Percentiles rank a stretch among this genome's conserved stretches.
Conservation (phyloP, 768 basidiomycete species). For the Sistotremastrum suecicum region DNA sequence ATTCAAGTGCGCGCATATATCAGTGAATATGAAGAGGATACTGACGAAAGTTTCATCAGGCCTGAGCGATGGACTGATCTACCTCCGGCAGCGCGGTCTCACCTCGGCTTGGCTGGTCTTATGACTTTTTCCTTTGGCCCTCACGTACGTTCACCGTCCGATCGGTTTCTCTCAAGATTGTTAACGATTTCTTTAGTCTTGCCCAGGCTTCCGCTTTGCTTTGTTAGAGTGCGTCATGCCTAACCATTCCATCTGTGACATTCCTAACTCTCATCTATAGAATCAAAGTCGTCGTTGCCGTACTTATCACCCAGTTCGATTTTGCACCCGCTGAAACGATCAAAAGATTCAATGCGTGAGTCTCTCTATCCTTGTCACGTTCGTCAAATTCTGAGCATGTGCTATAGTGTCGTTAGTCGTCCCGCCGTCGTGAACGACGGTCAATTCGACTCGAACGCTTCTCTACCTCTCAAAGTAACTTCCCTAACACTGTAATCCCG, state of each 20-base stretch:
- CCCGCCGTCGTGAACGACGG: too few species aligned
- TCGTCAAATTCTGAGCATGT: too few species aligned
- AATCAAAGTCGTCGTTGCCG: conserved; percentile 35
- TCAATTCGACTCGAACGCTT: too few species aligned
- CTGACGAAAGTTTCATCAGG: conserved; percentile 16
- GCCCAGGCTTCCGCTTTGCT: conserved; percentile 34
- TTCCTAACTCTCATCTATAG: background rate
- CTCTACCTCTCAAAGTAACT: too few species aligned
- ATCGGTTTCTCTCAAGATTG: background rate
- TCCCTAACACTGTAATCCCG: too few species aligned
- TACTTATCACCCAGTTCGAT: conserved; percentile 29
- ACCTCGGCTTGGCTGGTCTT: conserved; percentile 34
- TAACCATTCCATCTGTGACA: background rate
- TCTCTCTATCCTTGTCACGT: too few species aligned
- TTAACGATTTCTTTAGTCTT: conserved; percentile 15
- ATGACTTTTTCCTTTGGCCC: conserved; percentile 43
- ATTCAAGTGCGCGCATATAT: conserved; percentile 32
- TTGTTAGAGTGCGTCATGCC: conserved; percentile 19
- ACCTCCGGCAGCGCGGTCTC: conserved; percentile 20
- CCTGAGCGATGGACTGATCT: conserved; percentile 40
- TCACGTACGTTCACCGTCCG: conserved; percentile 9
- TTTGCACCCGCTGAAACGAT: conserved; percentile 32
- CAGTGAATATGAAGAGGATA: background rate
- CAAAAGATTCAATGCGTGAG: conserved; percentile 27
- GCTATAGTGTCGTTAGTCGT: too few species aligned